Evolutionary conservation across 2,329 filamentous ascomycete genomes (phyloP), one percentile per base, ranked within the genome.

Genomic region (Talaromyces sp.): DNA sequence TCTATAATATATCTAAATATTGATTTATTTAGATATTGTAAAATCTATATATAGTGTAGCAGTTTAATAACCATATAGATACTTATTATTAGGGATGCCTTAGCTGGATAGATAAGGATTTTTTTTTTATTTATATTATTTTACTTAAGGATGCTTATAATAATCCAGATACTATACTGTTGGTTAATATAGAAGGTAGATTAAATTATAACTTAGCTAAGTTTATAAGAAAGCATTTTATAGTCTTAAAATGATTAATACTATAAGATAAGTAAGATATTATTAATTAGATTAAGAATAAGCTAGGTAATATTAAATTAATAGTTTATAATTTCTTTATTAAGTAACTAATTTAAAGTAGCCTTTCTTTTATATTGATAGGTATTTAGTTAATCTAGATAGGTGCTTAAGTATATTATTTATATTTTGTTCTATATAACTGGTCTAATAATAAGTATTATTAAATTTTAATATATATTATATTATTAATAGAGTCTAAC

Each of bases 361-460:
- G 6, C 3, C 8, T 19, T 41, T 14, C 14, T 41, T 10, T 14
- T 10, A 10, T 41, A n/a, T 41, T 7, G 14, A 4, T n/a, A 6
- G 38, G 7, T 41, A 5, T 14, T 10, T 10, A 10, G n/a, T 14
- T 41, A 10, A 41, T n/a, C 38, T 19, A 6, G 8, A 17, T 41
- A n/a, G 64, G 29, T 26, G 43, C 43, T 10, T 14, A 59, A 32
- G 64, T 63, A 29, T 72, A 71, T 43, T 70, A 67, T 56, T 59
- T 71, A 59, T 61, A 66, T 10, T 65, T 62, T 27, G 65, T 72
- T 2, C 52, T 71, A 9, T 69, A 72, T 56, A 66, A 72, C 55
- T 71, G 66, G 63, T 66, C 68, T 1, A 68, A 71, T 35, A 64
- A 64, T 26, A 60, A 67, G 29, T 64, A 63, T 11, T 51, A 61